Conservation (phyloP, 1,139 yeast genomes). For the Hyphopichia fennica region DNA sequence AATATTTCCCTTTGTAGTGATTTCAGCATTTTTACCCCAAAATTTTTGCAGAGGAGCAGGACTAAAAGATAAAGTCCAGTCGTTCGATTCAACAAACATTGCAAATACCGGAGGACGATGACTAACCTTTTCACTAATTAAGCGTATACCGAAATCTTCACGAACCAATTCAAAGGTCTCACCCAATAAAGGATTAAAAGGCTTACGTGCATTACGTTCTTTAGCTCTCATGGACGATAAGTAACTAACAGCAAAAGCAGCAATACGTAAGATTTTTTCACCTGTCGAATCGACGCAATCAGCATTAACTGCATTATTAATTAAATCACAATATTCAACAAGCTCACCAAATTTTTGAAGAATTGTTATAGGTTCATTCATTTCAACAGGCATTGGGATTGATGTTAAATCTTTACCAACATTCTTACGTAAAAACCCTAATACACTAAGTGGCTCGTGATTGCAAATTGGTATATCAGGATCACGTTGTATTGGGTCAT, state of each 20-base stretch:
- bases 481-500: conserved; percentile 52
- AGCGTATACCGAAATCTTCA: conserved; percentile 69
- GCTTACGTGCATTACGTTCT: conserved; percentile 78
- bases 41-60: conserved; percentile 85
- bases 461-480: conserved; percentile 59
- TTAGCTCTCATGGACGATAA: conserved; percentile 71
- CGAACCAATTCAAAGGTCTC: conserved; percentile 85
- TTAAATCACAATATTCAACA: conserved; percentile 69
- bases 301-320: conserved; percentile 58
- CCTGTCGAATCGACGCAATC: conserved; percentile 43
- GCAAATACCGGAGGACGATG: conserved; percentile 88
- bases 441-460: conserved; percentile 76
- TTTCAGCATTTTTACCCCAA: conserved; percentile 93
- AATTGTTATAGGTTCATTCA: conserved; percentile 87
- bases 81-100: conserved; percentile 64
- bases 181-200: conserved; percentile 88
- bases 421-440: conserved; percentile 79
- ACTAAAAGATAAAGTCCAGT: conserved; percentile 77
- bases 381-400: conserved; percentile 90
- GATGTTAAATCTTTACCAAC: conserved; percentile 89
- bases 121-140: conserved; percentile 74
- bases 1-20: conserved; percentile 70
- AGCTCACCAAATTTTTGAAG: conserved; percentile 78
- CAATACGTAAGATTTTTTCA: conserved; percentile 65
- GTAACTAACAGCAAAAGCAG: conserved; percentile 80